A percentile compares a stretch with the other conserved stretches of the same genome.
Evolutionary conservation across 176 grass and related monocot genomes (phyloP).

Genomic region (Canna indica): DNA sequence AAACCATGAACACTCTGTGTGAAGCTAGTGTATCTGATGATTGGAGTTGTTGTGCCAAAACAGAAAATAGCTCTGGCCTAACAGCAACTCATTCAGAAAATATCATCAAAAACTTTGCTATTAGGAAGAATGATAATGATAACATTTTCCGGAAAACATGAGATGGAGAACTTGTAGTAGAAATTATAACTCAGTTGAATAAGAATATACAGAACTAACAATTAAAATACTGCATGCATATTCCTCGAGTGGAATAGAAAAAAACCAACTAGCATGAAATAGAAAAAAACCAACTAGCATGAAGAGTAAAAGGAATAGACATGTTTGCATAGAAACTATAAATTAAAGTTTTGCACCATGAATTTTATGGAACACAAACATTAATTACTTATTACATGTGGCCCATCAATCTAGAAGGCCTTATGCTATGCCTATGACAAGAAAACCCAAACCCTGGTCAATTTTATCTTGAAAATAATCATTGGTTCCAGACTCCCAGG

Average conservation of each 20-base stretch:
- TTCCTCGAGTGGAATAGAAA: not conserved
- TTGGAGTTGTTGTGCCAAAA: conserved; percentile 74
- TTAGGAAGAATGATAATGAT: not conserved
- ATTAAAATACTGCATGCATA: not conserved
- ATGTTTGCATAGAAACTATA: not conserved
- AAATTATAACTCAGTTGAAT: not conserved
- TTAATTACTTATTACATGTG: too few species aligned
- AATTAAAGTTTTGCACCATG: not conserved
- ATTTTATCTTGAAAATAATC: too few species aligned
- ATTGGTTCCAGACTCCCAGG: too few species aligned
- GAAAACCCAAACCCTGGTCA: too few species aligned
- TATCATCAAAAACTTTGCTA: not conserved
- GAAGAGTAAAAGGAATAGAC: not conserved
- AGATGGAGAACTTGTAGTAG: not conserved
- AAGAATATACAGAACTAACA: not conserved
- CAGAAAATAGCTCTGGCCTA: conserved; percentile 81
- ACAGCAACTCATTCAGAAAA: not conserved
- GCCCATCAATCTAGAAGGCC: too few species aligned
- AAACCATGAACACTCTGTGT: conserved; percentile 75
- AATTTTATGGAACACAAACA: too few species aligned
- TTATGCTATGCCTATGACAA: too few species aligned
- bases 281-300: not conserved
- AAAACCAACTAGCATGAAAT: not conserved
- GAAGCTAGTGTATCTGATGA: conserved; percentile 84
- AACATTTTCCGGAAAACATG: not conserved